Base-by-base conservation (phyloP, 2,329 filamentous ascomycete genomes). In the Sclerotinia glacialis region DNA sequence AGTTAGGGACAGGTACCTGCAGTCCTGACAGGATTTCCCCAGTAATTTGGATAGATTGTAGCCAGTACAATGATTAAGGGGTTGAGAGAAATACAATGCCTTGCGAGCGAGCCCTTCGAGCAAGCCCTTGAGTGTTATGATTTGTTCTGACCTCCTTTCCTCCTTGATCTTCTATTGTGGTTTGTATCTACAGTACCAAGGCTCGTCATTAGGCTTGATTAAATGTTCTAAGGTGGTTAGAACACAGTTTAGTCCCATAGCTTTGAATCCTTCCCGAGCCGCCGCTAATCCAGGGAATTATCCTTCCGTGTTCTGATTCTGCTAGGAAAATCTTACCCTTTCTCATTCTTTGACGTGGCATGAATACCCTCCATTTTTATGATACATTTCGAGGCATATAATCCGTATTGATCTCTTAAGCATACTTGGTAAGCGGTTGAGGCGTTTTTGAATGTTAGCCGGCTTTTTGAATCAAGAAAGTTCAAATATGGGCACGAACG, bases 231-330 rank as follows among this genome's bases (percentile, higher is more conserved):
- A 40, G 18, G 28, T 31, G 11, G 28, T 53, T 28, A 53, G 18
- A 53, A 31, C 50, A 53, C 28, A 28, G 26, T 26, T n/a, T 21
- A 31, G 50, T 28, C 21, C 50, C 50, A 53, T 53, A 34, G 21
- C n/a, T 53, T 53, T 28, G 50, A 53, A 53, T 31, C 16, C 37
- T 56, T 42, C 54, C 40, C 54, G 54, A 56, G 54, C 37, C 18
- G 42, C 56, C 28, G n/a, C 26, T 12, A 12, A 60, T 23, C 5
- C 6, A 47, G 34, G 56, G 28, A 34, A 34, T 23, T 47, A 60
- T 47, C 44, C 44, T 47, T 60, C 28, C 56, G 56, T 16, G 18
- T 49, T 37, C 28, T 49, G 0, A 34, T 47, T 23, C 28, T 42
- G 3, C 18, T 12, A 44, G 21, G 26, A 44, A 47, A 11, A 49